Evolutionary conservation across 495 filamentous ascomycete species (phyloP), one percentile per base, ranked within the genome.

Genomic region (Corynascus novoguineensis): DNA sequence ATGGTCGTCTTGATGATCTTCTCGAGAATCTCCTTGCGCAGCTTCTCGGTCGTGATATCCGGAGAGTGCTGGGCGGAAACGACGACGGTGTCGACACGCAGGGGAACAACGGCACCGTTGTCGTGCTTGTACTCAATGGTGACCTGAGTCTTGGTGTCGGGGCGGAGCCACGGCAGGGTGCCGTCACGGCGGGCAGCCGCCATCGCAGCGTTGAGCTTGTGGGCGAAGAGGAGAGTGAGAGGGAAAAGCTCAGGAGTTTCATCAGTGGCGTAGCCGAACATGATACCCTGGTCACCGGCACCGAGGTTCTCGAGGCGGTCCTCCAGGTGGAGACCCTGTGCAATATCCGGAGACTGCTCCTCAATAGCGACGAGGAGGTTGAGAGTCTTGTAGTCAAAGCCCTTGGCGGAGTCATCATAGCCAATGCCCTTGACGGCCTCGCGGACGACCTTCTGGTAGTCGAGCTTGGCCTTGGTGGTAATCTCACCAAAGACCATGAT

Each of bases 401-500:
- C 93, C 84, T 98, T 98, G 69, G 84, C 83, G 52, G 92, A 97
- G 73, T 84, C 81, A 79, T 98, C 93, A 72, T 97, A 98, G 62
- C 93, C 93, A 68, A 98, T 98, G 64, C 95, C 93, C 84, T 96
- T 90, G 83, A 98, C 92, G 68, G 92, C 83, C 64, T 81, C 77
- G 75, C 93, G 93, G 75, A 98, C 89, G 68, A 97, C 82, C 81
- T 90, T 96, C 77, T 98, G 93, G 84, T 96, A 98, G 81, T 98
- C 93, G 62, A 97, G 80, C 52, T 76, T 77, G 73, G 93, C 84
- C 80, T 96, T 92, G 80, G 93, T 97, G 71, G 90, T 95, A 74
- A 98, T 98, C 77, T 98, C 93, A 81, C 93, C 93, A 63, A 98
- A 97, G 70, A 98, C 86, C 92, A 98, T 97, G 71, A 98, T 82